Percentiles rank a stretch among this genome's conserved stretches.
phyloP scores from a whole-genome alignment of 768 basidiomycete genomes.

The Tephrocybe rancida region DNA sequence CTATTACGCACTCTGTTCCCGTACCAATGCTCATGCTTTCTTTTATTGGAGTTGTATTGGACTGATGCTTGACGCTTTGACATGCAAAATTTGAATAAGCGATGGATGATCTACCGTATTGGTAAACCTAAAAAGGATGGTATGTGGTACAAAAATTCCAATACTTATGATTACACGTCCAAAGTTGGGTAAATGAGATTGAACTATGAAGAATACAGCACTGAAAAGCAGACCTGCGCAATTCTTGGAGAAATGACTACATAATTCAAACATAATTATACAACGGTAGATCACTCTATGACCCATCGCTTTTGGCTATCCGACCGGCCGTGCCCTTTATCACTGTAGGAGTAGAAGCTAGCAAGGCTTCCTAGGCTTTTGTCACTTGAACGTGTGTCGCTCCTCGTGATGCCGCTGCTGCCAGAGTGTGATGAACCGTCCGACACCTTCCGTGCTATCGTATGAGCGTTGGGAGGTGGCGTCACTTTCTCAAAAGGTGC shows the following conservation, averaged over 20 bases:
- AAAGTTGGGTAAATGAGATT: too few species aligned
- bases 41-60: too few species aligned
- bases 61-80: too few species aligned
- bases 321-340: constrained; percentile 31
- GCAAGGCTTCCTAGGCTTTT: constrained; percentile 39
- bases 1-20: too few species aligned
- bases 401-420: constrained; percentile 27
- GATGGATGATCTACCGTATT: too few species aligned
- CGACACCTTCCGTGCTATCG: constrained; percentile 31
- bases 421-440: constrained; percentile 31
- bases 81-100: too few species aligned
- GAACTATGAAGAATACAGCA: too few species aligned
- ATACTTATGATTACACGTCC: too few species aligned
- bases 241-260: background rate
- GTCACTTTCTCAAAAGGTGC: constrained; percentile 42
- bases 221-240: constrained; percentile 7
- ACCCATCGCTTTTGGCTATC: constrained; percentile 52
- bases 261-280: constrained; percentile 5
- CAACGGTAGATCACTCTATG: constrained; percentile 45
- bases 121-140: too few species aligned
- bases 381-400: constrained; percentile 40
- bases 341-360: constrained; percentile 33
- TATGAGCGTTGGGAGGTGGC: constrained; percentile 36
- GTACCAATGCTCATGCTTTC: too few species aligned
- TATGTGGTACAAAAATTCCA: too few species aligned